phyloP scores from a whole-genome alignment of 2,329 filamentous ascomycete genomes.

The Penicillium sp. region DNA sequence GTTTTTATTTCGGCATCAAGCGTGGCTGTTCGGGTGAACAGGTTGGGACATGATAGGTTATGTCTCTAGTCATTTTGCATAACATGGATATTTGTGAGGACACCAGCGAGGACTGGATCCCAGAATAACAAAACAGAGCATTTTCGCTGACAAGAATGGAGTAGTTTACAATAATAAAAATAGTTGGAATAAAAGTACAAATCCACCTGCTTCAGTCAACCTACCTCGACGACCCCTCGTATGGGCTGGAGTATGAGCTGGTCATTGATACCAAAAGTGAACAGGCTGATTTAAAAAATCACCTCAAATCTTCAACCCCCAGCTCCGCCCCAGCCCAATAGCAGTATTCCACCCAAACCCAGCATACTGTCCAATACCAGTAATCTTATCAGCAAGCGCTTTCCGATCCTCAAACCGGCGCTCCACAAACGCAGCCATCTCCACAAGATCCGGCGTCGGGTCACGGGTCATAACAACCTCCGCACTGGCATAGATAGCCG shows the following conservation, averaged over 20 bases:
- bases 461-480: constrained; percentile 97
- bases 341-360: constrained; percentile 75
- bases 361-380: constrained; percentile 71
- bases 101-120: background rate
- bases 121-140: background rate
- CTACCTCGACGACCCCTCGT: background rate
- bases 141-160: constrained; percentile 5
- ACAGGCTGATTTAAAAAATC: constrained; percentile 16
- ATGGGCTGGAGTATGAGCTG: background rate
- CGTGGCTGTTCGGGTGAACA: background rate
- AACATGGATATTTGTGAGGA: background rate
- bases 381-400: constrained; percentile 60
- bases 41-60: background rate
- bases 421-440: constrained; percentile 77
- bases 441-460: constrained; percentile 65
- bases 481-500: constrained; percentile 68
- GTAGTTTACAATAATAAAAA: constrained; percentile 4
- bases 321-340: constrained; percentile 81
- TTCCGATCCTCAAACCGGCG: constrained; percentile 70
- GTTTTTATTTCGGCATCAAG: background rate
- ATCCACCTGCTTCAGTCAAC: background rate
- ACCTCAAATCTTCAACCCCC: constrained; percentile 73
- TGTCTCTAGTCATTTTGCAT: background rate
- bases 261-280: background rate
- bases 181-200: constrained; percentile 3